Base-by-base conservation (phyloP, 2,329 filamentous ascomycete species). In the Trichoderma guizhouense region DNA sequence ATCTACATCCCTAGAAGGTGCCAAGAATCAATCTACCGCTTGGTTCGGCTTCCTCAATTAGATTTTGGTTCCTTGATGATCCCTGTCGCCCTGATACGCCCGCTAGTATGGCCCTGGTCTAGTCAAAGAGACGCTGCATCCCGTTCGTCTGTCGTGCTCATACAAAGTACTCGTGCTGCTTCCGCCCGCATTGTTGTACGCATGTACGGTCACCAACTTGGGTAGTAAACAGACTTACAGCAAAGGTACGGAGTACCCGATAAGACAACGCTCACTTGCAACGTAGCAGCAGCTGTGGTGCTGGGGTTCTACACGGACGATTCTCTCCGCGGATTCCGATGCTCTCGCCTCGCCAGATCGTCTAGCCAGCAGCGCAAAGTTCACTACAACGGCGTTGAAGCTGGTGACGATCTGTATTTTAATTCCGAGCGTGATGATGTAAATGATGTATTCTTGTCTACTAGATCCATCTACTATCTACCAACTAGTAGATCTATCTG, bases 21-120 rank as follows among this genome's bases (percentile, higher is more conserved):
- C 67, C 43, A 62, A 55, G 67, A 24, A 69, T 24, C 12, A 69
- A 63, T 53, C 39, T 47, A 12, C 58, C 47, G 43, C 57, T n/a
- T 51, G 57, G 30, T 60, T 70, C 43, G 67, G 67, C 58, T 70
- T 63, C 58, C 58, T 70, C 34, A 58, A 58, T 71, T 62, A 24
- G 60, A 71, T 21, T 18, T 39, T 43, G 60, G 68, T 14, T 32
- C 24, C 26, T 71, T n/a, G 24, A 12, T 24, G 69, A 71, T 34
- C 69, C 58, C 43, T 63, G 39, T 58, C 39, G n/a, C 34, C 21
- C n/a, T 58, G 43, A 47, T 67, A 55, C 51, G 51, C 43, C 43
- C 43, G n/a, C 43, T 65, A 43, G 21, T 1, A 34, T n/a, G 39
- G 15, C 8, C 53, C 26, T 57, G 53, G 15, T 12, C 61, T 63